Percentiles rank a stretch among this genome's conserved stretches.
phyloP scores from a whole-genome alignment of 31 red algal species.

The Porphyra umbilicalis region DNA sequence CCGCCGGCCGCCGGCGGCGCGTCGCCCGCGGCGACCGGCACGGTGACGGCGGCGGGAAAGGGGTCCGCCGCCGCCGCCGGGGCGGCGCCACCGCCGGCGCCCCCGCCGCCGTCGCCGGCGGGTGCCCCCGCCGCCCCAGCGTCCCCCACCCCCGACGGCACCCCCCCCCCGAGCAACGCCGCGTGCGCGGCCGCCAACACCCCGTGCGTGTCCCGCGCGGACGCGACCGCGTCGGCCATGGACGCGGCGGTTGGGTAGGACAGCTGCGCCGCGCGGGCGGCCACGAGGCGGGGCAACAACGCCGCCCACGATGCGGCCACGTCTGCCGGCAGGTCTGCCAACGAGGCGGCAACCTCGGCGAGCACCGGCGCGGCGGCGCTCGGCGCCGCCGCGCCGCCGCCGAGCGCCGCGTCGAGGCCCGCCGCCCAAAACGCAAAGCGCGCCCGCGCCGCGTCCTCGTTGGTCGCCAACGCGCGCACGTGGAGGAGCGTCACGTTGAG shows the following conservation, averaged over 20 bases:
- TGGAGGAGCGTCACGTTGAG: constrained; percentile 67
- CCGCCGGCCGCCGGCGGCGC: too few species aligned
- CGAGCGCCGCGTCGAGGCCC: constrained; percentile 13
- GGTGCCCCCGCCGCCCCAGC: neutral
- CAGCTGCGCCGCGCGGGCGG: constrained; percentile 38
- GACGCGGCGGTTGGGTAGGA: constrained; percentile 36
- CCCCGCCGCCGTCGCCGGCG: neutral
- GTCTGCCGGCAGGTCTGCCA: constrained; percentile 4
- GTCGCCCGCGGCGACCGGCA: neutral
- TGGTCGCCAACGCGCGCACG: constrained; percentile 65
- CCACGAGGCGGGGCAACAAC: constrained; percentile 33
- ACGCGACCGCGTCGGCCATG: constrained; percentile 10
- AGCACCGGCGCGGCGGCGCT: constrained; percentile 17
- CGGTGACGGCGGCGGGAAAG: neutral
- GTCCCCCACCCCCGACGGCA: constrained; percentile 5
- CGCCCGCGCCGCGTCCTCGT: constrained; percentile 72
- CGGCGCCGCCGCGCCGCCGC: constrained; percentile 6
- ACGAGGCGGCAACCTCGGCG: constrained; percentile 28
- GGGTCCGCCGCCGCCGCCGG: neutral
- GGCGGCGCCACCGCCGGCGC: neutral
- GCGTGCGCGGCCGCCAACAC: constrained; percentile 43
- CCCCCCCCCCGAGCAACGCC: constrained; percentile 6
- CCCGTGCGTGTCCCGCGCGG: constrained; percentile 27
- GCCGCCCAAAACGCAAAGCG: constrained; percentile 64
- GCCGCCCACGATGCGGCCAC: constrained; percentile 6